phyloP scores from a whole-genome alignment of 352 stramenopile species.

The Phytophthora pluvialis region DNA sequence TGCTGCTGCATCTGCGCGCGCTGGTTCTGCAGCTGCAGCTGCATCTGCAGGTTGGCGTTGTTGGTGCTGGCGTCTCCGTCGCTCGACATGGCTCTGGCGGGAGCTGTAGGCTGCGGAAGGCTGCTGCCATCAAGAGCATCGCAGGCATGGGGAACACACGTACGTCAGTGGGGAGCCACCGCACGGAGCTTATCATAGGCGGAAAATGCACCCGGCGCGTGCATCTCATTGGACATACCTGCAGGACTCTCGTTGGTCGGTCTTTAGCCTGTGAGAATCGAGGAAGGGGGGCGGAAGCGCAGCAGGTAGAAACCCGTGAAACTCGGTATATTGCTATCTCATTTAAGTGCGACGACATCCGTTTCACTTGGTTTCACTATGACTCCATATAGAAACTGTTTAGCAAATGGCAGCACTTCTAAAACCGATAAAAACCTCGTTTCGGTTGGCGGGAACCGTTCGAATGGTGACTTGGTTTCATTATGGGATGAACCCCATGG shows the following conservation, averaged over 20 bases:
- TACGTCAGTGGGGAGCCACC: conserved; percentile 15
- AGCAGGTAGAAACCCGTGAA: not conserved
- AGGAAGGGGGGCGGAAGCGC: conserved; percentile 11
- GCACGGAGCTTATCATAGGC: conserved; percentile 64
- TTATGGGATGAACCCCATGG: not conserved
- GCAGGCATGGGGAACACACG: conserved; percentile 11
- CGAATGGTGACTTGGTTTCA: conserved; percentile 9
- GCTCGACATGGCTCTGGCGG: conserved; percentile 52
- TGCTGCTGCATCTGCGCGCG: conserved; percentile 90
- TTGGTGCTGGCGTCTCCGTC: conserved; percentile 48
- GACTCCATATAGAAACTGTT: no score
- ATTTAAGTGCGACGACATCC: not conserved
- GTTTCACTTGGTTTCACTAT: not conserved
- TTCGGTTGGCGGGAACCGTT: conserved; percentile 12
- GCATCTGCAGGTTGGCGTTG: conserved; percentile 80
- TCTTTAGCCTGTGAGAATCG: conserved; percentile 25
- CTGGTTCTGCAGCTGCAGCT: conserved; percentile 88
- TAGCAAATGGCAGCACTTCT: not conserved
- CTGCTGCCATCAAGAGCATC: conserved; percentile 1
- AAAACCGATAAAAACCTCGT: conserved; percentile 7
- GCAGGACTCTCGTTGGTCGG: conserved; percentile 28
- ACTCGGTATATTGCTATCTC: conserved; percentile 2
- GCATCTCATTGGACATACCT: conserved; percentile 69
- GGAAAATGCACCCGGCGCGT: conserved; percentile 58
- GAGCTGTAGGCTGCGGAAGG: not conserved